Conservation (phyloP, 108 stramenopile species). For the Fistulifera solaris region DNA sequence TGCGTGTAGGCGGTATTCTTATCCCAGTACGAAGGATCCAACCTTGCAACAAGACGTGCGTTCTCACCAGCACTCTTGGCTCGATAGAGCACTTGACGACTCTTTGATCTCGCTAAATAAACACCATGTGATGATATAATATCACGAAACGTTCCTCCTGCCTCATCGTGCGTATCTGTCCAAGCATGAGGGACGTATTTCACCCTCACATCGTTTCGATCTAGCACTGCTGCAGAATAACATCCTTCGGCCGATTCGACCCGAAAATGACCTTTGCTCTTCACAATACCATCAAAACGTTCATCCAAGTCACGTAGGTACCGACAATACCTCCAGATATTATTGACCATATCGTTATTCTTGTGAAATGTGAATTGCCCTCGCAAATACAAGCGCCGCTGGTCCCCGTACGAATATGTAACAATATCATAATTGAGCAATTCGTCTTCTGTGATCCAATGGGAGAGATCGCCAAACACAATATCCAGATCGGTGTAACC, state of each 20-base stretch:
- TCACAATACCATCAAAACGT: conserved; percentile 39
- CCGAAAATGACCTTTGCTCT: conserved; percentile 25
- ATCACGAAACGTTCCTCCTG: too few species aligned
- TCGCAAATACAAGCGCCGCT: conserved; percentile 77
- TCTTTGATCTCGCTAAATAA: conserved; percentile 31
- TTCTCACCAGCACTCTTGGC: conserved; percentile 34
- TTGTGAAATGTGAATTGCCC: conserved; percentile 92
- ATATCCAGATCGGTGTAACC: conserved; percentile 93
- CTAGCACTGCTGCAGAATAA: conserved; percentile 71
- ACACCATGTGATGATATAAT: conserved; percentile 60
- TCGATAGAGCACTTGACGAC: conserved; percentile 55
- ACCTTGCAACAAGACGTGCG: too few species aligned
- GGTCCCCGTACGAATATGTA: conserved; percentile 90
- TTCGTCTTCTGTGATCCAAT: conserved; percentile 78
- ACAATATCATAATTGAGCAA: conserved; percentile 80
- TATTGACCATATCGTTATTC: conserved; percentile 67
- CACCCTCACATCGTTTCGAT: conserved; percentile 55
- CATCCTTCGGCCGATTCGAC: conserved; percentile 91
- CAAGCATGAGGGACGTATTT: conserved; percentile 87
- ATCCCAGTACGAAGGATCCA: conserved; percentile 9
- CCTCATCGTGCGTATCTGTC: conserved; percentile 54
- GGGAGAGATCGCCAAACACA: conserved; percentile 78
- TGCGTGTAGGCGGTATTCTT: conserved; percentile 31
- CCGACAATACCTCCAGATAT: conserved; percentile 76
- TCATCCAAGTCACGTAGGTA: conserved; percentile 75